Percentiles rank a stretch among this genome's conserved stretches.
These are phyloP conservation scores for Mycena belliarum DNA, from an alignment of 768 basidiomycete genomes.

Conservation along the genomic window DNA sequence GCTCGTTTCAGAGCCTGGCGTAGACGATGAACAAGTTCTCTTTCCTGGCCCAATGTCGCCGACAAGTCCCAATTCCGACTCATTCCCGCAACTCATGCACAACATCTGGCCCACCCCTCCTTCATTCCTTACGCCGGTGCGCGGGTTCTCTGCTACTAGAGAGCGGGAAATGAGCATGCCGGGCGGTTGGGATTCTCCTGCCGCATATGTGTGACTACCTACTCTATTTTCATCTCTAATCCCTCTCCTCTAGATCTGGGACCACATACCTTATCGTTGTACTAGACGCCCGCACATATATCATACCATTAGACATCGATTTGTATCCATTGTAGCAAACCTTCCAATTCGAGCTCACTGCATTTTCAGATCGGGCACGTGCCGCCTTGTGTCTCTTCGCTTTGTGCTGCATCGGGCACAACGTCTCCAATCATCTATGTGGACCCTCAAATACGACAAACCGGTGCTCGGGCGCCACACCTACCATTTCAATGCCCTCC, in stretches of 20 bases:
- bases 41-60: constrained; percentile 21
- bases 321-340: constrained; percentile 19
- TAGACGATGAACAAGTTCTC: constrained; percentile 21
- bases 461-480: not conserved
- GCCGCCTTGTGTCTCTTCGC: not conserved
- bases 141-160: constrained; percentile 7
- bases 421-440: constrained; percentile 1
- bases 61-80: constrained; percentile 18
- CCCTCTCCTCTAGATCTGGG: not conserved
- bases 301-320: constrained; percentile 23
- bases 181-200: constrained; percentile 32
- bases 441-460: not conserved
- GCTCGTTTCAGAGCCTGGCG: not conserved
- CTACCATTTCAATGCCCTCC: constrained; percentile 1
- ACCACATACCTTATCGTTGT: constrained; percentile 10
- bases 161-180: constrained; percentile 40
- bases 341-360: no score
- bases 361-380: no score
- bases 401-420: constrained; percentile 14
- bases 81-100: constrained; percentile 19
- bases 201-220: not conserved
- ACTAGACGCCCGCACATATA: constrained; percentile 7
- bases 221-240: not conserved
- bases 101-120: constrained; percentile 22
- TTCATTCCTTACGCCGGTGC: not conserved